Evolutionary conservation across 768 basidiomycete genomes (phyloP).

Genomic region (Boletus rubropictus): DNA sequence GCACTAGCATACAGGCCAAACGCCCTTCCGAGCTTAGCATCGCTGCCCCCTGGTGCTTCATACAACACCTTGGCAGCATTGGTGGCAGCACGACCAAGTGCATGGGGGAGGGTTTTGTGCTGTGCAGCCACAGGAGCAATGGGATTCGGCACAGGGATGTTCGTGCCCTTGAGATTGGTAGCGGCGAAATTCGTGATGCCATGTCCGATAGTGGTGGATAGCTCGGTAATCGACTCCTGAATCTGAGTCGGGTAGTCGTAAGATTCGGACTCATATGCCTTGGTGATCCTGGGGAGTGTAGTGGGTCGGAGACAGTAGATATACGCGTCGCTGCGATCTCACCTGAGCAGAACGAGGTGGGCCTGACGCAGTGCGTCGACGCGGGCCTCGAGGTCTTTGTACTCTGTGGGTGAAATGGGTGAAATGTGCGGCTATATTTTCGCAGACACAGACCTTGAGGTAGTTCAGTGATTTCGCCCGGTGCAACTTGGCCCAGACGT

Average conservation of each 20-base stretch:
- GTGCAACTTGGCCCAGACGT: constrained; percentile 81
- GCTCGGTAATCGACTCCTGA: constrained; percentile 72
- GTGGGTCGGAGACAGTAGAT: not conserved
- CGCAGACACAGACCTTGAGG: constrained; percentile 61
- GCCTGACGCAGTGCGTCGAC: constrained; percentile 87
- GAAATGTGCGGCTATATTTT: not conserved
- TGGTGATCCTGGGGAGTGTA: constrained; percentile 55
- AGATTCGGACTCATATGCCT: constrained; percentile 81
- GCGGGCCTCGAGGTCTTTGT: constrained; percentile 90
- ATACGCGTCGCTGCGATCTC: constrained; percentile 19
- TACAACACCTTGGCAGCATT: constrained; percentile 47
- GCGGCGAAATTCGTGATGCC: constrained; percentile 82
- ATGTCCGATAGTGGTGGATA: constrained; percentile 64
- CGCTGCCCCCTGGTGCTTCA: constrained; percentile 40
- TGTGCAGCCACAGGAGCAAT: constrained; percentile 50
- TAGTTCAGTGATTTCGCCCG: constrained; percentile 92
- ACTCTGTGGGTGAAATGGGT: constrained; percentile 51
- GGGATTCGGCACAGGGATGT: constrained; percentile 66
- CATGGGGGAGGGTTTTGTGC: constrained; percentile 97
- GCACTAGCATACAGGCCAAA: constrained; percentile 74
- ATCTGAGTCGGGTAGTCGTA: constrained; percentile 90
- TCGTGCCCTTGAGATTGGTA: constrained; percentile 82
- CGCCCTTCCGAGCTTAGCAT: constrained; percentile 72
- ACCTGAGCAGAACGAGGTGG: constrained; percentile 77
- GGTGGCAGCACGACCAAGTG: constrained; percentile 77